A percentile compares a stretch with the other conserved stretches of the same genome.
phyloP scores from a whole-genome alignment of 2,329 filamentous ascomycete species.

The Trichoderma harzianum region DNA sequence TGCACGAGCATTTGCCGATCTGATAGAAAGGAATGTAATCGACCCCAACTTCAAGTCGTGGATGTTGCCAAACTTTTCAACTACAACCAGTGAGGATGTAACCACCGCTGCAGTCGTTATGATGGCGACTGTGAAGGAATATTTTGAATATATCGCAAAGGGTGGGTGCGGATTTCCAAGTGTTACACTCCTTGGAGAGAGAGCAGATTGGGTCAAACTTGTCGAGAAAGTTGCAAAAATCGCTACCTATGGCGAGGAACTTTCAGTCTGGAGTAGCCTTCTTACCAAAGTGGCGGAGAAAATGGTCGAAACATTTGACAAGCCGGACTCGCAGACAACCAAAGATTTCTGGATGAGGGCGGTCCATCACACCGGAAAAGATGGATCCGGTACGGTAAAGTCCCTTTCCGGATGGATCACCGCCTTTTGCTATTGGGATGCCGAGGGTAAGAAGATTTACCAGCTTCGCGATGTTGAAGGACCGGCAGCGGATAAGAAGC shows the following conservation, averaged over 20 bases:
- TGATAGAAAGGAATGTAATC: no score
- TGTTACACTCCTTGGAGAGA: neutral
- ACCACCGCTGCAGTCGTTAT: no score
- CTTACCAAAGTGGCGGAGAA: constrained; percentile 4
- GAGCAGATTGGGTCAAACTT: constrained; percentile 19
- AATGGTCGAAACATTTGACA: constrained; percentile 20
- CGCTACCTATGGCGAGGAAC: neutral
- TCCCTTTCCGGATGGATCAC: constrained; percentile 21
- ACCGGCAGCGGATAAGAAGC: neutral
- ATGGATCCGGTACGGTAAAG: neutral
- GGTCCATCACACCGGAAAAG: constrained; percentile 12
- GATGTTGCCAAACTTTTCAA: no score
- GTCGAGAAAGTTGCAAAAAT: neutral
- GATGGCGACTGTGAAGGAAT: no score
- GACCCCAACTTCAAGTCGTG: no score
- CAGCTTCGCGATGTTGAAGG: neutral
- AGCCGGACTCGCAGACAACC: constrained; percentile 6
- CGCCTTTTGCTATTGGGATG: constrained; percentile 19
- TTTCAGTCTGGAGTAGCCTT: neutral
- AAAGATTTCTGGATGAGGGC: constrained; percentile 23
- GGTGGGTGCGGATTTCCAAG: constrained; percentile 16
- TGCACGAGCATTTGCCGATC: no score
- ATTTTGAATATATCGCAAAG: no score
- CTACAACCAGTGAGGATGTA: no score
- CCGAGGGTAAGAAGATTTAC: neutral